Evolutionary conservation across 768 basidiomycete genomes (phyloP).

Genomic region (Suillus placidus): DNA sequence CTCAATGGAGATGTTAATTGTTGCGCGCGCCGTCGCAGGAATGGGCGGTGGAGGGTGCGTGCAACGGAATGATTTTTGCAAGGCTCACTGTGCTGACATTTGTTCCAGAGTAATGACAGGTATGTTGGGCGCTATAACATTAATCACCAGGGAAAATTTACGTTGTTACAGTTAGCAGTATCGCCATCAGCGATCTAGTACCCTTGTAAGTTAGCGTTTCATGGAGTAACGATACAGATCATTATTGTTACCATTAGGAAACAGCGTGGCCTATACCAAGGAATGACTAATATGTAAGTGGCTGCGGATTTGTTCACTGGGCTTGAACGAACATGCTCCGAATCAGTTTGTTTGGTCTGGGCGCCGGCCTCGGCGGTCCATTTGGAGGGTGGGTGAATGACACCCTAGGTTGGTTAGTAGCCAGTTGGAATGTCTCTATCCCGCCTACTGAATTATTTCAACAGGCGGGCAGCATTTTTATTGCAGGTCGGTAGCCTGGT

Average conservation of each 20-base stretch:
- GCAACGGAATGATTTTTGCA: not conserved
- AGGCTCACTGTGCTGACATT: constrained; percentile 22
- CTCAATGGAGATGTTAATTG: constrained; percentile 81
- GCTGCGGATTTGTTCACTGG: constrained; percentile 1
- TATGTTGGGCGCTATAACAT: constrained; percentile 29
- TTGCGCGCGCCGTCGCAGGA: constrained; percentile 82
- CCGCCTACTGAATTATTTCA: constrained; percentile 17
- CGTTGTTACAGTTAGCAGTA: constrained; percentile 66
- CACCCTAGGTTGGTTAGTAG: constrained; percentile 75
- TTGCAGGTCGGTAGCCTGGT: constrained; percentile 60
- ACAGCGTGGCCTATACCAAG: constrained; percentile 89
- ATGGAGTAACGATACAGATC: not conserved
- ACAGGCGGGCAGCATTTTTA: constrained; percentile 84
- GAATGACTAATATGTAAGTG: constrained; percentile 82
- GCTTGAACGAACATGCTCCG: constrained; percentile 18
- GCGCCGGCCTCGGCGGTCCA: constrained; percentile 79
- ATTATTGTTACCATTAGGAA: constrained; percentile 48
- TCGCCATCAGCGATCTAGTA: constrained; percentile 86
- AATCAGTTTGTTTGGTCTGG: constrained; percentile 79
- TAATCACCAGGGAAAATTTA: constrained; percentile 14
- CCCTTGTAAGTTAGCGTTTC: constrained; percentile 62
- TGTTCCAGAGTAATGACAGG: constrained; percentile 80
- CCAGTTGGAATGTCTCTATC: not conserved
- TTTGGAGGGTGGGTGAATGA: constrained; percentile 87
- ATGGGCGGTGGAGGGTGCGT: constrained; percentile 91